Evolutionary conservation across 305 asterid species (phyloP), one percentile per base, ranked within the genome.

Genomic region (Fraxinus greggii): DNA sequence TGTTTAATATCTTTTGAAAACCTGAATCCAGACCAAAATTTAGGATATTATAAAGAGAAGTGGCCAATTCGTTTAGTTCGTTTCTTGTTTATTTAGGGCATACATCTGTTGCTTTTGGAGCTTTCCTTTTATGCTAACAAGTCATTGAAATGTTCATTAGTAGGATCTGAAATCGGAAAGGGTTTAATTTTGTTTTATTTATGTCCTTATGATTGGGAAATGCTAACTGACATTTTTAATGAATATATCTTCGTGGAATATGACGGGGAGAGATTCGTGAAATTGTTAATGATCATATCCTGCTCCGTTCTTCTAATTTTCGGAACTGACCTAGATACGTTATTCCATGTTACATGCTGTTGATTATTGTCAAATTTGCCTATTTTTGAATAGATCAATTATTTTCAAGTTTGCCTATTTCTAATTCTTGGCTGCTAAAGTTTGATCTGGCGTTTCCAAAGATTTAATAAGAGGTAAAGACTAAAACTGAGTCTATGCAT

Each of bases 81-180:
- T 76, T 81, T 75, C 79, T 83, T 69, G 51, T 31, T 79, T 77
- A 10, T 76, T 33, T 61, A 48, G 42, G 31, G 42, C 24, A 56
- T 72, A 33, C 78, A 59, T 78, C 26, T 28, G 81, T 80, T 48
- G 19, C 74, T 79, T 67, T 35, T 56, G 56, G 75, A 69, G 79
- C 38, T 73, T 80, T 80, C 61, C 33, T 13, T 15, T 70, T 31
- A 13, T 51, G 19, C 76, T 32, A 48, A 32, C 15, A n/a, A 24
- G 32, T 19, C 59, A 23, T 4, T 23, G 51, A 8, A 12, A 61
- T 61, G 38, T 26, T 36, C 63, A 33, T 45, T 59, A 3, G 29
- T 78, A 31, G 51, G 73, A 56, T 19, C 45, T 32, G 31, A 54
- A 28, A 45, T 77, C 0, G 2, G 23, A 3, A 8, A 19, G 40